Evolutionary conservation across 208 protist species (phyloP), one percentile per base, ranked within the genome.

Genomic region (Crithidia thermophila): DNA sequence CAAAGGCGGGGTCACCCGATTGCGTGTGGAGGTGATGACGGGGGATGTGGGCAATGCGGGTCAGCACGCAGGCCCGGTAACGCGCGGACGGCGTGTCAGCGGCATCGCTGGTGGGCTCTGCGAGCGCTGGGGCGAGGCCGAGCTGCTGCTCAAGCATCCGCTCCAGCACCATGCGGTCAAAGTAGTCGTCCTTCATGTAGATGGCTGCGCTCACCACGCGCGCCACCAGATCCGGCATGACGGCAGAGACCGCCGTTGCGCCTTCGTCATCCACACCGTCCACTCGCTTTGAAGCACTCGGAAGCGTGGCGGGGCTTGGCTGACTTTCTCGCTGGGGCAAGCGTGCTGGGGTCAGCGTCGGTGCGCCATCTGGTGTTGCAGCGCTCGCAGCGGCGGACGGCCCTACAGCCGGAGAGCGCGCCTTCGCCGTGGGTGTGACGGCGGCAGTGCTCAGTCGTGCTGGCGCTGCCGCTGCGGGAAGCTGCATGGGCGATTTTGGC

Each of bases 171-270:
- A 95, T 82, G 8, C 87, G 84, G 25, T 95, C 90, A 58, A 95
- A 72, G 65, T 95, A 95, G 49, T 95, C 90, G 65, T 95, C 90
- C 58, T 95, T 95, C 21, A 93, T 37, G 60, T 84, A 87, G 23
- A 92, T 75, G 11, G 79, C 86, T 0, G 84, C 74, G 34, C 77
- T 82, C 21, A 91, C 52, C 4, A 91, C 77, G 21, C 90, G 84
- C 13, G 82, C 79, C 7, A 88, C 84, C 3, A 95, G 75, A 64
- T 92, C 75, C 1, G 87, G 84, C 20, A 92, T 55, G 14, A 37
- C 25, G 11, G 47, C n/a, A 20, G 49, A 14, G 11, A 11, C 18
- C 5, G 59, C n/a, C 11, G 47, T 10, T 39, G 39, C 5, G 11
- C 10, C 23, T 25, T 43, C 30, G 21, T 63, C 55, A 14, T 13